These are phyloP conservation scores for Ogataea pini DNA, from an alignment of 805 yeast genomes.

Conservation along the genomic window DNA sequence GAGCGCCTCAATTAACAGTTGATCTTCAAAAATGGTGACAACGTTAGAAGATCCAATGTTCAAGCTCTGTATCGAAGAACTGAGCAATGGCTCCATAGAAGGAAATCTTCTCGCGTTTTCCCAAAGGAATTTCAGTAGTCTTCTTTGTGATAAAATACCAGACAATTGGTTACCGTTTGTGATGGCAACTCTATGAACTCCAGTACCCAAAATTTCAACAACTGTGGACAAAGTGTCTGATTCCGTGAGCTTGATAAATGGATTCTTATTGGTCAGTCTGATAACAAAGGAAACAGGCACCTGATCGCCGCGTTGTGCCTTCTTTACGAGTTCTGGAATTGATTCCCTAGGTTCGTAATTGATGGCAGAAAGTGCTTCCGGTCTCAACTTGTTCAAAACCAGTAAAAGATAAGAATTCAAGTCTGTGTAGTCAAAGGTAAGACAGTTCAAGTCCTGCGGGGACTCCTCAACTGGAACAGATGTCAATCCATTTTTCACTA, in stretches of 20 bases:
- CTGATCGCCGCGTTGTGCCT: conserved; percentile 83
- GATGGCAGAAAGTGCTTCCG: conserved; percentile 39
- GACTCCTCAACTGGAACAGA: conserved; percentile 75
- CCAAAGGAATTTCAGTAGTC: conserved; percentile 84
- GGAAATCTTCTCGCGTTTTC: conserved; percentile 88
- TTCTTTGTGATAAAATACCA: conserved; percentile 89
- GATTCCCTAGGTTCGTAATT: conserved; percentile 39
- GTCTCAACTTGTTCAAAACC: conserved; percentile 69
- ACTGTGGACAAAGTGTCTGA: conserved; percentile 68
- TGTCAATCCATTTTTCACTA: conserved; percentile 72
- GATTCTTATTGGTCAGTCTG: conserved; percentile 82
- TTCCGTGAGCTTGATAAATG: conserved; percentile 77
- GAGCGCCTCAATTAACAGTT: conserved; percentile 81
- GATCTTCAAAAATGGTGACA: conserved; percentile 83
- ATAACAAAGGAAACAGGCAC: conserved; percentile 91
- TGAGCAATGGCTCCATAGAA: conserved; percentile 71
- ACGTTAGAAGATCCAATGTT: conserved; percentile 74
- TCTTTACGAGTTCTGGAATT: conserved; percentile 45
- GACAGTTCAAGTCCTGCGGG: conserved; percentile 62
- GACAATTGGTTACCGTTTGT: conserved; percentile 55
- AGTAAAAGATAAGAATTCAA: conserved; percentile 81
- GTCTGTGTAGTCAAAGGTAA: conserved; percentile 90
- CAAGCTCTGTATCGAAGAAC: conserved; percentile 66
- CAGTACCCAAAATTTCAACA: conserved; percentile 87
- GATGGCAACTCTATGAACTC: conserved; percentile 92